phyloP scores from a whole-genome alignment of 257 asterid genomes.

The Cruciata laevipes region DNA sequence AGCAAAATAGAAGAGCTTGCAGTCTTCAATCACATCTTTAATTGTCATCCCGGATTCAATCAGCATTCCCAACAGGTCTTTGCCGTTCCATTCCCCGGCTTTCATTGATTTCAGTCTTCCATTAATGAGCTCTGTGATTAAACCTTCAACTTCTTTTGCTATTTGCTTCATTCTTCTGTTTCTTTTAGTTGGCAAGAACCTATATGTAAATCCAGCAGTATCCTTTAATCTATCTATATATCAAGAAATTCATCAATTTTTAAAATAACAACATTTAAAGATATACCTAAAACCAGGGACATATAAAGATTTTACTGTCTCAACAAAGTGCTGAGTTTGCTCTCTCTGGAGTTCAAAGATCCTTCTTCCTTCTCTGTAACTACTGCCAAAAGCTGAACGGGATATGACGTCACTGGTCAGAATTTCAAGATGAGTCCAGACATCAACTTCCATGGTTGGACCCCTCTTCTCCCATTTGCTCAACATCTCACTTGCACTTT shows the following conservation, averaged over 20 bases:
- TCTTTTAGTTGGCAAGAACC: slow-evolving; percentile 10
- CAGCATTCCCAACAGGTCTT: slow-evolving; percentile 11
- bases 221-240: no score
- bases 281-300: background rate
- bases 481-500: slow-evolving; percentile 17
- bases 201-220: no score
- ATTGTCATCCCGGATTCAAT: no score
- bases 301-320: background rate
- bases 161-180: slow-evolving; percentile 22
- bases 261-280: no score
- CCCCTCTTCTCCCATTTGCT: slow-evolving; percentile 13
- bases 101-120: slow-evolving; percentile 11
- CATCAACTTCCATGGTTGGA: slow-evolving; percentile 7
- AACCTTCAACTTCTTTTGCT: slow-evolving; percentile 10
- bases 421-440: background rate
- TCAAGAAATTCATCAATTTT: no score
- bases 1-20: no score
- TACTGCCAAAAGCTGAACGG: background rate
- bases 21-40: no score
- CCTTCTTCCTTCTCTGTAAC: background rate
- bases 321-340: background rate
- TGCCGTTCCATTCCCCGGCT: slow-evolving; percentile 7
- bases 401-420: background rate
- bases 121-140: slow-evolving; percentile 8
- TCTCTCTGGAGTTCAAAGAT: background rate